A percentile compares a stretch with the other conserved stretches of the same genome.
Evolutionary conservation across 2,329 filamentous ascomycete genomes (phyloP).

Genomic region (Paraphaeosphaeria minitans): DNA sequence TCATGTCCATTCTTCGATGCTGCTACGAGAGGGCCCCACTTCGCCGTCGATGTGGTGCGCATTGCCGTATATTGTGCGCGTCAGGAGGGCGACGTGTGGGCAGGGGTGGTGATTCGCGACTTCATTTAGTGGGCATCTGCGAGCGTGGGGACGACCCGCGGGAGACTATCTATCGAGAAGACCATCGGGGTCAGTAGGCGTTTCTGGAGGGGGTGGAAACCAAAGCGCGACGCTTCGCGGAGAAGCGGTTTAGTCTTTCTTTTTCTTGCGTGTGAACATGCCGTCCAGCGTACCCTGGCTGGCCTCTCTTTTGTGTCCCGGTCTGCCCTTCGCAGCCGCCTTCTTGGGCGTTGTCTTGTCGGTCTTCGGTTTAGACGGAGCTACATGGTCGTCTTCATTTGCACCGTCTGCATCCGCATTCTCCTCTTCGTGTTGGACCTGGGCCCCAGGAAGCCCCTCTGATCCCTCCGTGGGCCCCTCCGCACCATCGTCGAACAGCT

Average conservation of each 20-base stretch:
- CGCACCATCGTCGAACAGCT: slow-evolving; percentile 53
- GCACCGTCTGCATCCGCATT: slow-evolving; percentile 17
- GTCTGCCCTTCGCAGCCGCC: slow-evolving; percentile 60
- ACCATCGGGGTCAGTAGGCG: background rate
- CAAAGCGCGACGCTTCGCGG: background rate
- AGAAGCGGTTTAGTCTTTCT: slow-evolving; percentile 25
- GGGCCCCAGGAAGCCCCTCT: slow-evolving; percentile 48
- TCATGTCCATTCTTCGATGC: background rate
- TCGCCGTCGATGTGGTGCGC: slow-evolving; percentile 7
- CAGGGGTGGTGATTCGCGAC: slow-evolving; percentile 23
- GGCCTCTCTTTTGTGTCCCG: slow-evolving; percentile 64
- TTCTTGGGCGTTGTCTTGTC: slow-evolving; percentile 54
- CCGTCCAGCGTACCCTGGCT: slow-evolving; percentile 52
- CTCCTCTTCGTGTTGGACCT: slow-evolving; percentile 31
- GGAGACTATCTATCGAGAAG: background rate
- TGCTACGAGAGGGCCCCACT: slow-evolving; percentile 14
- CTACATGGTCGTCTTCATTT: slow-evolving; percentile 17
- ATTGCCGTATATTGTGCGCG: slow-evolving; percentile 18
- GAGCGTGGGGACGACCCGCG: slow-evolving; percentile 17
- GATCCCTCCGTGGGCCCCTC: slow-evolving; percentile 53
- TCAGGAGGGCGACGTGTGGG: slow-evolving; percentile 1
- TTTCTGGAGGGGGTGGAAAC: background rate
- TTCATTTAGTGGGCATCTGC: slow-evolving; percentile 17
- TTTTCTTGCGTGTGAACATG: slow-evolving; percentile 40
- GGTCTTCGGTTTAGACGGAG: slow-evolving; percentile 19